Conservation (phyloP, 2,329 filamentous ascomycete species). For the Calonectria crousiana region DNA sequence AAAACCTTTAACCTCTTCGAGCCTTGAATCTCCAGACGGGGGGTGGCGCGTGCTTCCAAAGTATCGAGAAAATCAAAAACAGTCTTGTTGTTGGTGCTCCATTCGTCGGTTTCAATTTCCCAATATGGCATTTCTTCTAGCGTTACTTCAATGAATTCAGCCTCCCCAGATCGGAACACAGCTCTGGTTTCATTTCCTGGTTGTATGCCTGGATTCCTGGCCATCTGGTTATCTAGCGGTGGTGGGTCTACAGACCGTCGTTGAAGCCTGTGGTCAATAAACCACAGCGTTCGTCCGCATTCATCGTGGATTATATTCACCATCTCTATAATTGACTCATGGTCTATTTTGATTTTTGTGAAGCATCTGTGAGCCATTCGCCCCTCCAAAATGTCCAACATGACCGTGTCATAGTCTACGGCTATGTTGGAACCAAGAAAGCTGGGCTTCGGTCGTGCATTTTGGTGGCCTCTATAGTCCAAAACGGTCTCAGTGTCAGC, state of each 20-base stretch:
- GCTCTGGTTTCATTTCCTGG: too few relatives aligned
- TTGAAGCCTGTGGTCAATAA: neutral
- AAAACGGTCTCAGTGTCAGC: neutral
- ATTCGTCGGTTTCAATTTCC: neutral
- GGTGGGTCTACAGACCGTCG: neutral
- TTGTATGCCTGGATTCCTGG: neutral
- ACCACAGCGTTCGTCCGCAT: neutral
- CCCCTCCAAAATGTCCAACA: neutral
- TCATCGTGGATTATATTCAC: neutral
- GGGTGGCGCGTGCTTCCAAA: fast-evolving
- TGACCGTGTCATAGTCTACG: neutral
- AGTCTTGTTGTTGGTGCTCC: neutral
- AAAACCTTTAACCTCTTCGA: neutral
- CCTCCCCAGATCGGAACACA: neutral
- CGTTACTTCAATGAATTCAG: neutral
- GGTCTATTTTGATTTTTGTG: neutral
- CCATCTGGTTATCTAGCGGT: neutral
- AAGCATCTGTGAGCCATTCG: neutral
- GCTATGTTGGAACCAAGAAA: neutral
- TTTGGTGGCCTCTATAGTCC: neutral
- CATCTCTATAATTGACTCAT: neutral
- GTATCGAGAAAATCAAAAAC: neutral
- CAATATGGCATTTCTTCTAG: neutral
- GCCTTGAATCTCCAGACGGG: neutral
- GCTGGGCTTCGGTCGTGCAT: neutral